These are phyloP conservation scores for Sungouiozyma intestinalis DNA, from an alignment of 805 yeast species.

Conservation along the genomic window DNA sequence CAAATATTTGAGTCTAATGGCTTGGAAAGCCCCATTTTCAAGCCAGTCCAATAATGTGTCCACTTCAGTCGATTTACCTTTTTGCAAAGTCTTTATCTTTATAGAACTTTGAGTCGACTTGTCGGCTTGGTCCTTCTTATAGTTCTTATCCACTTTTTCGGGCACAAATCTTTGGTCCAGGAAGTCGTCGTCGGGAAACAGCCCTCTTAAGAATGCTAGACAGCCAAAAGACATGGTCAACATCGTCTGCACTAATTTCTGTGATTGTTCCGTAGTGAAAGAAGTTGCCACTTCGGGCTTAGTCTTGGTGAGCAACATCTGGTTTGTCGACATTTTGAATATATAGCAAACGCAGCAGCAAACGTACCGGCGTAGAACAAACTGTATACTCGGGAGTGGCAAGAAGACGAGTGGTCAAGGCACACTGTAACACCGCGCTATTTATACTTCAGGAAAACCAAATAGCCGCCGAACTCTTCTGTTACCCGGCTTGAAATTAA, in stretches of 20 bases:
- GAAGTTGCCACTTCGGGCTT: constrained; percentile 13
- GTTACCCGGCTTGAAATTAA: not conserved
- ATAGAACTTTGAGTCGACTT: constrained; percentile 26
- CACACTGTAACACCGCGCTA: not conserved
- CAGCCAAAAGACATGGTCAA: constrained; percentile 47
- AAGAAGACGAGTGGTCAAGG: no score
- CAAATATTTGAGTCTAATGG: constrained; percentile 34
- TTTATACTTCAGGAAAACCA: no score
- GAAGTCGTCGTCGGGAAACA: constrained; percentile 47
- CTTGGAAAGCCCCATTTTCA: constrained; percentile 39
- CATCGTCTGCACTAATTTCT: constrained; percentile 38
- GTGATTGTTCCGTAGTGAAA: constrained; percentile 33
- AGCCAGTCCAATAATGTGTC: constrained; percentile 46
- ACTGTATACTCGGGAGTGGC: no score
- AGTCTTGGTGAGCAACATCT: constrained; percentile 8
- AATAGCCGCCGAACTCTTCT: not conserved
- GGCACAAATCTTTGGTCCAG: constrained; percentile 38
- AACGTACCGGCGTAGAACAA: not conserved
- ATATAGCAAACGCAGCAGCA: not conserved
- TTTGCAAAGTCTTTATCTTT: constrained; percentile 38
- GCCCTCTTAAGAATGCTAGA: constrained; percentile 44
- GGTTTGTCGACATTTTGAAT: constrained; percentile 15
- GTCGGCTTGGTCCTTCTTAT: constrained; percentile 15
- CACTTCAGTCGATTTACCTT: constrained; percentile 37
- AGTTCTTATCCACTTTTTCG: constrained; percentile 23